Percentiles rank a stretch among this genome's conserved stretches.
These are phyloP conservation scores for Decorospora gaudefroyi DNA, from an alignment of 2,329 filamentous ascomycete species.

Conservation along the genomic window DNA sequence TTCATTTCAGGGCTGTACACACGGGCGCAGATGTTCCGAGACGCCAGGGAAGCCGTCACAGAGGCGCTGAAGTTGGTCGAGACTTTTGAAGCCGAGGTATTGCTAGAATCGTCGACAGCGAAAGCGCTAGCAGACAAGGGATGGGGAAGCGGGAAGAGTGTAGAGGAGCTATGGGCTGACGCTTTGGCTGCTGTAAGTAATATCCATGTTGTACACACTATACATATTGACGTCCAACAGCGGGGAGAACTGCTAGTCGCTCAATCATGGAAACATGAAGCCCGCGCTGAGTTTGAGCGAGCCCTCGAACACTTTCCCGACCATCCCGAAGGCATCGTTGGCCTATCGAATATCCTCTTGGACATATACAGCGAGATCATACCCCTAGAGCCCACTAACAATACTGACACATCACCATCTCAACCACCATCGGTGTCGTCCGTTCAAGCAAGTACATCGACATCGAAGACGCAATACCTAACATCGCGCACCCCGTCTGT, in stretches of 20 bases:
- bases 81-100: conserved; percentile 68
- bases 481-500: conserved; percentile 54
- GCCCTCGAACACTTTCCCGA: conserved; percentile 79
- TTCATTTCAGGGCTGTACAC: conserved; percentile 88
- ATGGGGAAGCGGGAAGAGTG: conserved; percentile 80
- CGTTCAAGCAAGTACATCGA: conserved; percentile 4
- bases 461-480: conserved; percentile 51
- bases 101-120: conserved; percentile 65
- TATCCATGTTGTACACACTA: too few species aligned
- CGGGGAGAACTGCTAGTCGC: conserved; percentile 69
- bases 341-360: conserved; percentile 80
- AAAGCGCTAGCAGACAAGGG: conserved; percentile 65
- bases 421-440: conserved; percentile 14
- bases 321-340: conserved; percentile 78
- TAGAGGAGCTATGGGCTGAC: conserved; percentile 84
- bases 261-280: conserved; percentile 66
- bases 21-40: conserved; percentile 76
- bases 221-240: conserved; percentile 48
- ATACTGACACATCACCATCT: conserved; percentile 20
- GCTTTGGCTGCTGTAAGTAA: conserved; percentile 74
- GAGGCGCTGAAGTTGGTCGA: conserved; percentile 81
- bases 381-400: conserved; percentile 61
- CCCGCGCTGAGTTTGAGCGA: conserved; percentile 78
- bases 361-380: conserved; percentile 75
- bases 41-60: conserved; percentile 75